A percentile compares a stretch with the other conserved stretches of the same genome.
Conservation (phyloP, 331 rosid genomes). For the Pyracantha coccinea region DNA sequence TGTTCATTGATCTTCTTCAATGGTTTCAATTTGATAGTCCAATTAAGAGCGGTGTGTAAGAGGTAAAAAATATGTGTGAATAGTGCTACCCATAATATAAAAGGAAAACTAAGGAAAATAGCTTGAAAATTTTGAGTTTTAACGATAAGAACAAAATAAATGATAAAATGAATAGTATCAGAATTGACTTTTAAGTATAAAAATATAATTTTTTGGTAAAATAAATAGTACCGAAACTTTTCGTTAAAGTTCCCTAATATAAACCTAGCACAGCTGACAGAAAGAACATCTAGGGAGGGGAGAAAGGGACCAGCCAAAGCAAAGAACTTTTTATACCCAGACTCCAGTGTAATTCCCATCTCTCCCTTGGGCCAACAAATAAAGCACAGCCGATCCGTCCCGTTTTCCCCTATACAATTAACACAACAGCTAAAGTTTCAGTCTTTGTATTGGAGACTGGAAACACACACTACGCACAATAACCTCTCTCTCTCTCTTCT, state of each 20-base stretch:
- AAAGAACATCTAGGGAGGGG: slow-evolving; percentile 43
- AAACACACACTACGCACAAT: slow-evolving; percentile 33
- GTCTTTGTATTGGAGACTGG: slow-evolving; percentile 95
- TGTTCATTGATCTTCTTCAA: no score
- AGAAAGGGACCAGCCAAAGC: slow-evolving; percentile 37
- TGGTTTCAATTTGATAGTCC: rapidly evolving
- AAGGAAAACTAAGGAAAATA: no score
- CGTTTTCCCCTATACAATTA: slow-evolving; percentile 45
- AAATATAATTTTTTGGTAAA: no score
- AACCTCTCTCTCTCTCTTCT: slow-evolving; percentile 11
- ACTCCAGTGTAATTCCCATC: slow-evolving; percentile 54
- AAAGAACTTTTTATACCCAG: slow-evolving; percentile 45
- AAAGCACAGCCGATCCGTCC: slow-evolving; percentile 58
- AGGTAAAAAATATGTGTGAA: rapidly evolving
- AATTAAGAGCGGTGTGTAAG: no score
- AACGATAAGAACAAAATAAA: no score
- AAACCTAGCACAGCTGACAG: slow-evolving; percentile 23
- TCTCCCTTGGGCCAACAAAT: slow-evolving; percentile 37
- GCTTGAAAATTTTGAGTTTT: no score
- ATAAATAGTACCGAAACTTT: no score
- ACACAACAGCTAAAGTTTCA: slow-evolving; percentile 83
- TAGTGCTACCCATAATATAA: neutral
- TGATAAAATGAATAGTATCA: no score
- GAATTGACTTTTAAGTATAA: no score
- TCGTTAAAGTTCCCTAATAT: no score